Evolutionary conservation across 2,329 filamentous ascomycete species (phyloP), one percentile per base, ranked within the genome.

Genomic region (Pestalotiopsis sp.): DNA sequence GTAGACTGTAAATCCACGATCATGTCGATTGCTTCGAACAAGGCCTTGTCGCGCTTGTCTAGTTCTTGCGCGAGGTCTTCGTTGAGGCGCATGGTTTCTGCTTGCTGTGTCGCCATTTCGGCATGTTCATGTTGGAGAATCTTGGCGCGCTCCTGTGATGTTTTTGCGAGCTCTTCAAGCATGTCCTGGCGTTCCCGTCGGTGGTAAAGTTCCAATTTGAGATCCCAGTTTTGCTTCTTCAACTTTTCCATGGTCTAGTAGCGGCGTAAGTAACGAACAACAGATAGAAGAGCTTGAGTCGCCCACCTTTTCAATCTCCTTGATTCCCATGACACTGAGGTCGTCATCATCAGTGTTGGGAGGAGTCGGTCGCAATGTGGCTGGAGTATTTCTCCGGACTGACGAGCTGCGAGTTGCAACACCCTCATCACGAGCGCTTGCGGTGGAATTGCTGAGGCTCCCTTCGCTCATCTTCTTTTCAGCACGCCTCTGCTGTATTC

Each of bases 191-290:
- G 85, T 78, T 94, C 88, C 36, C 91, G 85, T 6, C 90, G 86
- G 75, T 94, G 91, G 73, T 87, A 92, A 1, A 94, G 79, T 76
- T 94, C 91, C 39, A 94, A 83, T 78, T 94, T 94, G 57, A 94
- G 84, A 72, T 93, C 91, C 73, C 94, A 94, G 74, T 94, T 94
- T 79, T 93, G 89, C 76, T 94, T 94, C 77, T 91, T 89, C 25
- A 94, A 80, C 1, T 84, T 90, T 49, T 73, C 67, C 64, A 20
- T 67, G 14, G 59, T 39, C 58, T 71, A 59, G 68, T 31, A 65
- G 65, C 59, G 63, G 52, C 61, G 52, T 25, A 39, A 62, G 49
- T 36, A 59, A 36, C 38, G 20, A n/a, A 70, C 49, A 61, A 70
- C 49, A 67, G 45, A 62, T n/a, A 59, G 49, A 36, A 38, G 6